Conservation (phyloP, 495 filamentous ascomycete genomes). For the Jackrogersella multiformis region DNA sequence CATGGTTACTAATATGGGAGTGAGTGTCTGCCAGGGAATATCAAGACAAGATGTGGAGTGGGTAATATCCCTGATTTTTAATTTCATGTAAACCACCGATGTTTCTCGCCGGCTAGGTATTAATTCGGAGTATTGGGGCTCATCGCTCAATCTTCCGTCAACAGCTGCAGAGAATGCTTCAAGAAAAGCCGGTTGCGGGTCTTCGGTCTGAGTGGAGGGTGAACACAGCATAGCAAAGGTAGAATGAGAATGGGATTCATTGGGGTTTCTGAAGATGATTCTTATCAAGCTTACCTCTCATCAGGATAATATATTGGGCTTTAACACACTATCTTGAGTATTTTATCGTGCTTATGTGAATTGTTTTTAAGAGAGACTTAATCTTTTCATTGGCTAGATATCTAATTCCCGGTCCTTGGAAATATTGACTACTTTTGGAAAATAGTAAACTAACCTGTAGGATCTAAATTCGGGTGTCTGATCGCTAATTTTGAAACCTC, state of each 20-base stretch:
- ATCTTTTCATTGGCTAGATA: not conserved
- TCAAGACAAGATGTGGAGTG: not conserved
- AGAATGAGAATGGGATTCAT: constrained; percentile 26
- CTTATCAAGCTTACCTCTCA: constrained; percentile 24
- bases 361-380: not conserved
- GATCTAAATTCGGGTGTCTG: constrained; percentile 1
- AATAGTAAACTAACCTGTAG: not conserved
- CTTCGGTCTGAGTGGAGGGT: constrained; percentile 27
- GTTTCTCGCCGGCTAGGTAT: constrained; percentile 30
- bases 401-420: not conserved
- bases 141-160: constrained; percentile 15
- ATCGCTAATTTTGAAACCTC: constrained; percentile 29
- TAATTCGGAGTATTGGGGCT: constrained; percentile 21
- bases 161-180: constrained; percentile 18
- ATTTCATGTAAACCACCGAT: constrained; percentile 29
- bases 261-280: constrained; percentile 35
- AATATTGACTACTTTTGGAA: too few relatives aligned
- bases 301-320: constrained; percentile 2
- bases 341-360: not conserved
- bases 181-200: constrained; percentile 31
- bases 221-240: constrained; percentile 30
- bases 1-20: constrained; percentile 14
- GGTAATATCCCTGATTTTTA: constrained; percentile 25
- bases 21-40: constrained; percentile 11
- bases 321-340: not conserved